A percentile compares a stretch with the other conserved stretches of the same genome.
These are phyloP conservation scores for Xylaria sp. DNA, from an alignment of 2,329 filamentous ascomycete genomes.

Conservation along the genomic window DNA sequence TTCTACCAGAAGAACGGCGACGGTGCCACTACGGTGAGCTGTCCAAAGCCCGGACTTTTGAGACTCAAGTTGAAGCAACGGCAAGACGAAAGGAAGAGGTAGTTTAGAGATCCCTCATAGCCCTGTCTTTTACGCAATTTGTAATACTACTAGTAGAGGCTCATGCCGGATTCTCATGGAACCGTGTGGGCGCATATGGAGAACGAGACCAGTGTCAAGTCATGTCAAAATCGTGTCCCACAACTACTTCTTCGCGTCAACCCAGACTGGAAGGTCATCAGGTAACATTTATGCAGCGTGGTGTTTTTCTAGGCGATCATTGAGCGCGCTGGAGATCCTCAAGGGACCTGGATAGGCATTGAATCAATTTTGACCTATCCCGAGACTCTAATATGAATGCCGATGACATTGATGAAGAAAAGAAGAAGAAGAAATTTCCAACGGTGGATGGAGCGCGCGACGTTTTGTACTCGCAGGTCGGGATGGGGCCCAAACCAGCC, in stretches of 20 bases:
- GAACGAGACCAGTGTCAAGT: background rate
- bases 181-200: background rate
- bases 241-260: slow-evolving; percentile 36
- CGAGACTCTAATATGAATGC: slow-evolving; percentile 99
- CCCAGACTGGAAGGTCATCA: slow-evolving; percentile 41
- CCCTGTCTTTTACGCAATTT: too few relatives aligned
- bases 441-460: slow-evolving; percentile 7
- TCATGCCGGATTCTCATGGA: background rate
- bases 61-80: slow-evolving; percentile 81
- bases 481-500: slow-evolving; percentile 10
- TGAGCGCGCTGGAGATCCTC: slow-evolving; percentile 90
- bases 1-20: slow-evolving; percentile 82
- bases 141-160: background rate
- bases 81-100: slow-evolving; percentile 34
- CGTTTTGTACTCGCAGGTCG: slow-evolving; percentile 6
- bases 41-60: slow-evolving; percentile 75
- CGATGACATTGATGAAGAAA: slow-evolving; percentile 67
- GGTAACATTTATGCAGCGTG: slow-evolving; percentile 70
- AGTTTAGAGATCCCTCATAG: background rate
- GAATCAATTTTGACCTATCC: slow-evolving; percentile 64
- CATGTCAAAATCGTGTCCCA: slow-evolving; percentile 32
- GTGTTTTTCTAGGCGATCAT: slow-evolving; percentile 85
- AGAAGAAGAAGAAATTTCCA: slow-evolving; percentile 36
- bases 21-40: slow-evolving; percentile 70
- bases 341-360: slow-evolving; percentile 87